Conservation (phyloP, 1,284 basidiomycete species). For the Cutaneotrichosporon arboriforme region DNA sequence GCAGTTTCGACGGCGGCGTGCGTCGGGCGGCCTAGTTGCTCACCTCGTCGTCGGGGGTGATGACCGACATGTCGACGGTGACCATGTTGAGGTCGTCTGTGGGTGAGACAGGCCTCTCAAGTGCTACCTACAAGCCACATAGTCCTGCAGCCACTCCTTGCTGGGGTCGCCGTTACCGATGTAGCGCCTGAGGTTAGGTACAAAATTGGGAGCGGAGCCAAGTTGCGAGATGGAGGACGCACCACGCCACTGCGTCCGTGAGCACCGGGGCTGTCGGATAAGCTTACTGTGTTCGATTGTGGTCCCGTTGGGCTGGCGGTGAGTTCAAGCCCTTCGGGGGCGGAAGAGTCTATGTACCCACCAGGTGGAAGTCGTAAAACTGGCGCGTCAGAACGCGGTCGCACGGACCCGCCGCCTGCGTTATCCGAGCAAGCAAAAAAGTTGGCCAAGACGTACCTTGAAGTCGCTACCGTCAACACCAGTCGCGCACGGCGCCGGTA, state of each 20-base stretch:
- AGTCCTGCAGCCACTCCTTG: constrained; percentile 33
- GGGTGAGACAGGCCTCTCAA: neutral
- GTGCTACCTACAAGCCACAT: constrained; percentile 29
- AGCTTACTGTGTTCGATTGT: constrained; percentile 13
- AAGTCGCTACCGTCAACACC: constrained; percentile 14
- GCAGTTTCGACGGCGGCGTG: too few species aligned
- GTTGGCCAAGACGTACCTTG: constrained; percentile 4
- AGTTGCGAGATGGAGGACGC: neutral
- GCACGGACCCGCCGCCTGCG: neutral
- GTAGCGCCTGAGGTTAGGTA: constrained; percentile 24
- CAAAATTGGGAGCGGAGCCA: neutral
- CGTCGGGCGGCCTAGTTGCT: neutral
- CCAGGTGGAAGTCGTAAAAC: constrained; percentile 32
- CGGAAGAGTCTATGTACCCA: constrained; percentile 1
- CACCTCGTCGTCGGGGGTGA: constrained; percentile 29
- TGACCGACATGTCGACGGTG: constrained; percentile 33
- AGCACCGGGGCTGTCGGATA: constrained; percentile 7
- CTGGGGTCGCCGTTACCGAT: constrained; percentile 19
- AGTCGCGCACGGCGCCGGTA: neutral
- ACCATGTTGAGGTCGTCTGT: constrained; percentile 45
- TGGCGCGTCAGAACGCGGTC: neutral
- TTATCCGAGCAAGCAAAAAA: too few species aligned
- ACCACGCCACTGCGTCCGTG: constrained; percentile 23
- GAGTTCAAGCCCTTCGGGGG: neutral
- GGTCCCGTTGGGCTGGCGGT: constrained; percentile 15